Evolutionary conservation across 2,329 filamentous ascomycete genomes (phyloP).

Genomic region (Pseudodiploospora longispora): DNA sequence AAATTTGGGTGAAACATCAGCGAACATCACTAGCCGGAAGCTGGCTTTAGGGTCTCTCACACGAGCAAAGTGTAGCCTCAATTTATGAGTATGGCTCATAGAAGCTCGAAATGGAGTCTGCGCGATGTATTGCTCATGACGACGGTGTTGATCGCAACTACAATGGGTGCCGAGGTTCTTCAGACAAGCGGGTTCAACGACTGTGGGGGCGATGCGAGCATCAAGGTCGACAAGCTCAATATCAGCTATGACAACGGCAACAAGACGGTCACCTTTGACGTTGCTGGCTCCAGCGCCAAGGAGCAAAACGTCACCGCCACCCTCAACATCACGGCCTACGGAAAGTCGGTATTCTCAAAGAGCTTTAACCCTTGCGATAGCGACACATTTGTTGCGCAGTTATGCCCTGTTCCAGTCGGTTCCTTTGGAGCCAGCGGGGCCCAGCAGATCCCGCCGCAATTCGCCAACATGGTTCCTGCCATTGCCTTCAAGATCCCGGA

Average conservation of each 20-base stretch:
- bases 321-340: slow-evolving; percentile 76
- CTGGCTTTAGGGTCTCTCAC: too few species aligned
- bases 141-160: slow-evolving; percentile 34
- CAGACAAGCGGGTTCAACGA: slow-evolving; percentile 72
- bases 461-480: slow-evolving; percentile 66
- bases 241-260: slow-evolving; percentile 72
- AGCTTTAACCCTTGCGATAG: slow-evolving; percentile 74
- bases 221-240: slow-evolving; percentile 66
- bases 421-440: slow-evolving; percentile 64
- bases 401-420: slow-evolving; percentile 80
- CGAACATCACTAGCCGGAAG: too few species aligned
- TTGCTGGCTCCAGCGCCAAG: slow-evolving; percentile 66
- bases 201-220: slow-evolving; percentile 47
- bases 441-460: slow-evolving; percentile 63
- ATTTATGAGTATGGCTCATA: slow-evolving; percentile 24
- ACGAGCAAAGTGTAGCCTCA: slow-evolving; percentile 2
- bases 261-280: slow-evolving; percentile 69
- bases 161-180: slow-evolving; percentile 62
- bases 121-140: slow-evolving; percentile 26
- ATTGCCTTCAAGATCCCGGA: slow-evolving; percentile 91
- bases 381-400: slow-evolving; percentile 56
- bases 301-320: slow-evolving; percentile 72
- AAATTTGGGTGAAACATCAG: too few species aligned
- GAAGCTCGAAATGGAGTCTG: slow-evolving; percentile 19
- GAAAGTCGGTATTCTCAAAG: slow-evolving; percentile 68